Evolutionary conservation across 2,329 filamentous ascomycete genomes (phyloP), one percentile per base, ranked within the genome.

Genomic region (Cytospora piceae): DNA sequence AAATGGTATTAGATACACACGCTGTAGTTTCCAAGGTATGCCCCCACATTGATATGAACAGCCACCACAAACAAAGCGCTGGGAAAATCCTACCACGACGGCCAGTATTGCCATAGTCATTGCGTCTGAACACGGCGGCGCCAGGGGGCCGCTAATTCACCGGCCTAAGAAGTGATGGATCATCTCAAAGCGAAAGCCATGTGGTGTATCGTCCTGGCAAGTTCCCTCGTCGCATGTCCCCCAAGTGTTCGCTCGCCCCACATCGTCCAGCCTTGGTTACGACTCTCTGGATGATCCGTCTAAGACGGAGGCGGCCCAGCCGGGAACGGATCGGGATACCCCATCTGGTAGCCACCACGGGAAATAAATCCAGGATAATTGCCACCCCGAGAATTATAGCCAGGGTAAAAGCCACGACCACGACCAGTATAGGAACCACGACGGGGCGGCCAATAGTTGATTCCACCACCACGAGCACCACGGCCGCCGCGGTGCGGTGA

Each of bases 381-480:
- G 12, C 62, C 62, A 39, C n/a, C 53, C 17, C 15, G 42, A 55
- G 27, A 17, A 11, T 29, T 56, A 6, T 39, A 54, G 15, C 39
- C 53, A 24, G n/a, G 31, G 53, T 57, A 63, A 3, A 56, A 51
- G 24, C 62, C 66, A 8, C 66, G 58, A 7, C 66, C 66, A 3
- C 66, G 62, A 3, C 58, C 66, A 37, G 22, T 31, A 42, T 61
- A 52, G 24, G 49, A 51, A 12, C 63, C 66, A 2, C 66, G 66
- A 3, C 62, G 66, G 29, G 63, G 37, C 14, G n/a, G 52, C 4
- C 60, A 53, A 9, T 57, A 37, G n/a, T 37, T 57, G 22, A 37
- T 51, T 22, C 60, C 60, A 8, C 60, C 60, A 20, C 60, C 60
- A 6, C 60, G 53, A 17, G 29, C n/a, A 17, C 42, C 42, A 46